Evolutionary conservation across 495 filamentous ascomycete species (phyloP).

Genomic region (Podospora pseudocomata): DNA sequence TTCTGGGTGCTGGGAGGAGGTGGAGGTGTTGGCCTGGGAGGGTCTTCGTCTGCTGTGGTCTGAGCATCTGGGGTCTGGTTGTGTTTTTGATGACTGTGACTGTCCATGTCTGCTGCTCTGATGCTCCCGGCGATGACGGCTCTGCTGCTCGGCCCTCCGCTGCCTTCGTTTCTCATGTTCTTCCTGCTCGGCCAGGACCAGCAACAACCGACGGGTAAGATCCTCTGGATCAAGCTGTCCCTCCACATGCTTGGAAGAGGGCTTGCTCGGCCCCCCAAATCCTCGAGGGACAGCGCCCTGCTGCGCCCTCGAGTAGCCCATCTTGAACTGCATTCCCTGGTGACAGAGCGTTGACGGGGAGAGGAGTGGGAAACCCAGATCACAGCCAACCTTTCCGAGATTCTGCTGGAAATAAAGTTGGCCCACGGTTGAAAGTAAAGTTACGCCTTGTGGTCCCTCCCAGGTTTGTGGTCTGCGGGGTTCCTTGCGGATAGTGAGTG

Average conservation of each 20-base stretch:
- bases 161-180: conserved; percentile 24
- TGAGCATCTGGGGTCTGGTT: neutral
- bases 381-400: neutral
- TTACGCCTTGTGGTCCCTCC: neutral
- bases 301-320: conserved; percentile 23
- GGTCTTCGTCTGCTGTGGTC: neutral
- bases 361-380: neutral
- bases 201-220: conserved; percentile 43
- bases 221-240: conserved; percentile 51
- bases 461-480: neutral
- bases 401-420: neutral
- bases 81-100: conserved; percentile 6
- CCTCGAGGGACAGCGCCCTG: conserved; percentile 10
- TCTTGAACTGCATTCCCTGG: conserved; percentile 24
- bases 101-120: neutral
- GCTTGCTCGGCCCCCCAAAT: conserved; percentile 5
- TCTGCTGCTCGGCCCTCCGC: conserved; percentile 5
- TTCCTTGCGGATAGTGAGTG: neutral
- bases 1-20: neutral
- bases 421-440: neutral
- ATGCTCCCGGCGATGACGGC: neutral
- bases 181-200: conserved; percentile 44
- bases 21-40: conserved; percentile 14
- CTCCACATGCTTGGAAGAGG: conserved; percentile 19
- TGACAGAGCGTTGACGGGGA: neutral